These are phyloP conservation scores for Acanthamoeba polyphaga DNA, from an alignment of 208 protist genomes.

Conservation along the genomic window DNA sequence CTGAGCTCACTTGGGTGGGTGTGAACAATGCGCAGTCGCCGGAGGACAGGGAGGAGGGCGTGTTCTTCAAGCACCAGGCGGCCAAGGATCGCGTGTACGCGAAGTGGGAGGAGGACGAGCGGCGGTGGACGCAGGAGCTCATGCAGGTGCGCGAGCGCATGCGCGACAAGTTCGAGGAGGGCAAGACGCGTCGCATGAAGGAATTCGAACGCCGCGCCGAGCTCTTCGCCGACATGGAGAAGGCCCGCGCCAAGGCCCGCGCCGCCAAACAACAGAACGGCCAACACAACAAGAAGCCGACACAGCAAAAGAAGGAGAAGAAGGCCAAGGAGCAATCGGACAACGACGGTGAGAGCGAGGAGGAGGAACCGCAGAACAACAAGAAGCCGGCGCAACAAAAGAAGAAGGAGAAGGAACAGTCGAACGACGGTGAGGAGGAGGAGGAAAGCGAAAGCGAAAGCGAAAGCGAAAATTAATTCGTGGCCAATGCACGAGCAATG, in stretches of 20 bases:
- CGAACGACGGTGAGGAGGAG: neutral
- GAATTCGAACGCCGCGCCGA: neutral
- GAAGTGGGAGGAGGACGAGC: constrained; percentile 46
- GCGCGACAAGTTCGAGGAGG: neutral
- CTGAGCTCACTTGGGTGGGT: neutral
- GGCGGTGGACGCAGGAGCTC: neutral
- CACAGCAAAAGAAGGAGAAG: neutral
- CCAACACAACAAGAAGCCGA: neutral
- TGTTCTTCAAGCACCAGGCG: constrained; percentile 50
- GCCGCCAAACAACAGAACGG: constrained; percentile 1
- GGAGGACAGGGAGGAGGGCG: constrained; percentile 5
- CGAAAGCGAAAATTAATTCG: neutral
- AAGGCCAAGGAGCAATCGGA: neutral
- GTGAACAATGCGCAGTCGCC: neutral
- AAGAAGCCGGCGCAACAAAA: neutral
- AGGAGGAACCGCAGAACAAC: neutral
- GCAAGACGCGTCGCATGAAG: neutral
- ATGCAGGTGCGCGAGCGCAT: neutral
- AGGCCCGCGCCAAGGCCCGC: neutral
- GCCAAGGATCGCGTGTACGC: constrained; percentile 3
- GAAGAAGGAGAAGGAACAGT: neutral
- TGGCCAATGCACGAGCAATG: too few species aligned
- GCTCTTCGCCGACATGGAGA: neutral
- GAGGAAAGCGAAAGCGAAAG: neutral
- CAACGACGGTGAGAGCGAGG: neutral